These are phyloP conservation scores for Anthoceros angustus DNA, from an alignment of 225 moss, liverwort and hornwort species.

Conservation along the genomic window DNA sequence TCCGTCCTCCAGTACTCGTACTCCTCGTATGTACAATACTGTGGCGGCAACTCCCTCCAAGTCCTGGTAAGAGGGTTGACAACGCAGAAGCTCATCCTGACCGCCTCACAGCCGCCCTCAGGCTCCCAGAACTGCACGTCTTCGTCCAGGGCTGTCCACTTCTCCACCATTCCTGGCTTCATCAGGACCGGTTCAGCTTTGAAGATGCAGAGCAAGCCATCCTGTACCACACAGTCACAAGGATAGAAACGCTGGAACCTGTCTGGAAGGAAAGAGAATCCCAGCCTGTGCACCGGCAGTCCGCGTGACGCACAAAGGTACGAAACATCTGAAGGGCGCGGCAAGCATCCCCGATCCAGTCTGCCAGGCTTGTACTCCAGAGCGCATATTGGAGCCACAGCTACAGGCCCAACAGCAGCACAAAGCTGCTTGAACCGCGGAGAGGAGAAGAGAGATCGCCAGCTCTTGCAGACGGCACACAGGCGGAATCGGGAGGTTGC, in stretches of 20 bases:
- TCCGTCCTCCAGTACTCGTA: not conserved
- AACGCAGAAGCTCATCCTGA: not conserved
- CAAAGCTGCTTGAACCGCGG: not conserved
- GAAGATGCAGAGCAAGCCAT: not conserved
- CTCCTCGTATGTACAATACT: not conserved
- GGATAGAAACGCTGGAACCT: not conserved
- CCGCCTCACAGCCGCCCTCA: not conserved
- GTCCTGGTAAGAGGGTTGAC: not conserved
- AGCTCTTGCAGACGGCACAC: not conserved
- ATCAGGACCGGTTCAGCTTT: not conserved
- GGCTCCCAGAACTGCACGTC: not conserved
- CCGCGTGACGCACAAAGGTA: not conserved
- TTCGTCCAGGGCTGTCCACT: not conserved
- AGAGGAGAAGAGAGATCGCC: not conserved
- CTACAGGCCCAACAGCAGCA: not conserved
- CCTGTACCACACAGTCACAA: not conserved
- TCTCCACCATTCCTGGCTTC: not conserved
- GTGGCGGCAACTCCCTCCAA: not conserved
- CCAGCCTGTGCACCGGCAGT: not conserved
- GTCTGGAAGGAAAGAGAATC: not conserved
- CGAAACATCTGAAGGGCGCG: not conserved
- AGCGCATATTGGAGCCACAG: not conserved
- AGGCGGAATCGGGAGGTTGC: not conserved
- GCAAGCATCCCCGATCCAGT: not conserved
- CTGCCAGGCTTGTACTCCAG: not conserved